phyloP scores from a whole-genome alignment of 2,329 filamentous ascomycete genomes.

The Cercospora sp. region DNA sequence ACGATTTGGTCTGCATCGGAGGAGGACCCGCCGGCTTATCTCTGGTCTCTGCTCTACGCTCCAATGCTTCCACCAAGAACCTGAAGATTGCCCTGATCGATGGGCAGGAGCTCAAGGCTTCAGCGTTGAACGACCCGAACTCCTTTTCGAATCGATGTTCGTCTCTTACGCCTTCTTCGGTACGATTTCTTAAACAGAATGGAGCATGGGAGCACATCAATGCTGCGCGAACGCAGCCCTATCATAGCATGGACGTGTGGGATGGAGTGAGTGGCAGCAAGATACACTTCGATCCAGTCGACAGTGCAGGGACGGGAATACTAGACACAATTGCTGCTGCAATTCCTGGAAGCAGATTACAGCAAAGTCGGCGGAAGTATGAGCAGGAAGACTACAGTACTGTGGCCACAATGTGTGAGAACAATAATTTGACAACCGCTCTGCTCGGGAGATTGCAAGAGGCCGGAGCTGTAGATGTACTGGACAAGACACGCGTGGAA shows the following conservation, averaged over 20 bases:
- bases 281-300: constrained; percentile 67
- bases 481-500: constrained; percentile 75
- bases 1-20: constrained; percentile 43
- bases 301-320: constrained; percentile 27
- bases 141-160: constrained; percentile 92
- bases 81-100: constrained; percentile 88
- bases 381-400: constrained; percentile 36
- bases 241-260: constrained; percentile 98
- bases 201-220: constrained; percentile 83
- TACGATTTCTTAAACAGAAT: constrained; percentile 74
- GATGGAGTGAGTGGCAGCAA: constrained; percentile 84
- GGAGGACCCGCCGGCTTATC: constrained; percentile 30
- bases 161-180: constrained; percentile 85
- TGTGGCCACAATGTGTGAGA: constrained; percentile 97
- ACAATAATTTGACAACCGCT: constrained; percentile 79
- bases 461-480: constrained; percentile 68
- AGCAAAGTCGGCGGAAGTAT: constrained; percentile 28
- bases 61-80: constrained; percentile 55
- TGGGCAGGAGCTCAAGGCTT: constrained; percentile 76
- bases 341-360: constrained; percentile 34
- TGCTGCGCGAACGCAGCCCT: constrained; percentile 73
- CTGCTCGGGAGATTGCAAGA: constrained; percentile 58
- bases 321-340: constrained; percentile 33
- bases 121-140: constrained; percentile 64
- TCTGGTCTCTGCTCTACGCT: constrained; percentile 40